Evolutionary conservation across 352 stramenopile species (phyloP).

Genomic region (Elongisporangium anandrum): DNA sequence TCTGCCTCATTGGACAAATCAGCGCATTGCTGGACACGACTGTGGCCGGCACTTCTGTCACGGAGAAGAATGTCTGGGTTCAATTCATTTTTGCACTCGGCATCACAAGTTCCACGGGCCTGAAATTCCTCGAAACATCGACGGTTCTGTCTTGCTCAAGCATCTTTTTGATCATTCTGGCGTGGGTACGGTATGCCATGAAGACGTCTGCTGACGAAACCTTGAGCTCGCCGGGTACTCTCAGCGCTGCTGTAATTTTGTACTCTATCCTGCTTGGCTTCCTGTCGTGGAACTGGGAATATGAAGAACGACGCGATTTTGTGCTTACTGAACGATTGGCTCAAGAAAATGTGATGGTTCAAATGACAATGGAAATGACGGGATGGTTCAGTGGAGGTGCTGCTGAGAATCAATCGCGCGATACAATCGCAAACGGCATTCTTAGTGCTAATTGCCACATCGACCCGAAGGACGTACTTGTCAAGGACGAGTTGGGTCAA

Average conservation of each 20-base stretch:
- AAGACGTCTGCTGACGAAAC: constrained; percentile 16
- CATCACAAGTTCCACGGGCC: constrained; percentile 75
- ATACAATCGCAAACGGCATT: constrained; percentile 36
- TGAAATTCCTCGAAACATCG: constrained; percentile 69
- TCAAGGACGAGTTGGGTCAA: constrained; percentile 76
- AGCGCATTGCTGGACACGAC: constrained; percentile 74
- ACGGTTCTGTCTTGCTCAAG: constrained; percentile 51
- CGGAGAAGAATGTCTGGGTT: constrained; percentile 80
- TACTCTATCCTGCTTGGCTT: constrained; percentile 81
- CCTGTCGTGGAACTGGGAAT: constrained; percentile 86
- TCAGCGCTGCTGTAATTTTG: constrained; percentile 64
- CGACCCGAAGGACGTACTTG: constrained; percentile 72
- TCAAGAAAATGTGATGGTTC: constrained; percentile 83
- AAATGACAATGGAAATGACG: constrained; percentile 89
- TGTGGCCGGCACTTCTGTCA: constrained; percentile 64
- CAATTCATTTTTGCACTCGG: constrained; percentile 85
- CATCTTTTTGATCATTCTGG: constrained; percentile 73
- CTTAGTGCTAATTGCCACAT: constrained; percentile 83
- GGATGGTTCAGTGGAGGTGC: constrained; percentile 81
- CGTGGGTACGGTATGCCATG: constrained; percentile 54
- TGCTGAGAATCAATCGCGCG: constrained; percentile 41
- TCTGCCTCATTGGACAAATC: constrained; percentile 73
- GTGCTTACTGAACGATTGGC: constrained; percentile 76
- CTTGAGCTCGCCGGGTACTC: constrained; percentile 61
- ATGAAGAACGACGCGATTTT: constrained; percentile 84